phyloP scores from a whole-genome alignment of 1,284 basidiomycete genomes.

The Calocybe gambosa region DNA sequence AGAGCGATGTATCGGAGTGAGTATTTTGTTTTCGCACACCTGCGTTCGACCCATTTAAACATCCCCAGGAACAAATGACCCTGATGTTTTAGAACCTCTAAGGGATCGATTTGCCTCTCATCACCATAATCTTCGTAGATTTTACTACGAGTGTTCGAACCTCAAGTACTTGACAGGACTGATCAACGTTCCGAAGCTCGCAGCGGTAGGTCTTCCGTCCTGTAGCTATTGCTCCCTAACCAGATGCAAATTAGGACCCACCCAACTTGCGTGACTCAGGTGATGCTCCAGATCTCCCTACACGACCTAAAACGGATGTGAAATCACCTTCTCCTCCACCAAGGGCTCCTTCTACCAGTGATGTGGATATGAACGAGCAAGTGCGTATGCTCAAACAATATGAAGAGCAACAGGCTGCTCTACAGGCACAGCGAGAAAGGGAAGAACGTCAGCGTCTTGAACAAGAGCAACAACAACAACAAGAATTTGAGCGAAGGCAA shows the following conservation, averaged over 20 bases:
- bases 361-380: slow-evolving; percentile 85
- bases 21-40: slow-evolving; percentile 21
- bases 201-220: slow-evolving; percentile 50
- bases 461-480: slow-evolving; percentile 75
- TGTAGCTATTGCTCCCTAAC: not conserved
- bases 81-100: slow-evolving; percentile 82
- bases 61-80: slow-evolving; percentile 73
- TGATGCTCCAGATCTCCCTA: slow-evolving; percentile 81
- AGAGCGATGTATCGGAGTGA: slow-evolving; percentile 89
- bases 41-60: slow-evolving; percentile 9
- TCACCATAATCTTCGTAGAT: slow-evolving; percentile 87
- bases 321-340: slow-evolving; percentile 61
- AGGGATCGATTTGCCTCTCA: slow-evolving; percentile 82
- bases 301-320: slow-evolving; percentile 66
- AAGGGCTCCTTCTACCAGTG: slow-evolving; percentile 63
- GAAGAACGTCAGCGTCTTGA: slow-evolving; percentile 81
- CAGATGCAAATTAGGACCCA: slow-evolving; percentile 60
- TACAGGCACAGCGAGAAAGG: slow-evolving; percentile 74
- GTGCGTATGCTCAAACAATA: slow-evolving; percentile 94
- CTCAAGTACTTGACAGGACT: slow-evolving; percentile 93
- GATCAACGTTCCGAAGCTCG: slow-evolving; percentile 94
- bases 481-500: slow-evolving; percentile 90
- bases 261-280: slow-evolving; percentile 87
- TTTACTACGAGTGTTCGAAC: slow-evolving; percentile 97
- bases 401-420: slow-evolving; percentile 87